Evolutionary conservation across 176 grass and related monocot species (phyloP).

Genomic region (Aegilops sharonensis): DNA sequence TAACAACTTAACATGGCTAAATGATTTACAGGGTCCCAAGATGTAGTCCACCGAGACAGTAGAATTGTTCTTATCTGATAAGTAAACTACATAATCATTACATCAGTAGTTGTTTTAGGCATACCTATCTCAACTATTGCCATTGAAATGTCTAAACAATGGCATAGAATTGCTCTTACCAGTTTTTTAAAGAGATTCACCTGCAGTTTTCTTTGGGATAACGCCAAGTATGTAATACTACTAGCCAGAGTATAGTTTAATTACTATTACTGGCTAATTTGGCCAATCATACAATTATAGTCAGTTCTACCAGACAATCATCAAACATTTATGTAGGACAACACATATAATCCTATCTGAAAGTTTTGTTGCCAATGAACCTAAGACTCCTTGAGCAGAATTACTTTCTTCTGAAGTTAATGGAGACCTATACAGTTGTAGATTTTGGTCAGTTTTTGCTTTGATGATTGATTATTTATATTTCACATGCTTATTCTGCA

Average conservation of each 20-base stretch:
- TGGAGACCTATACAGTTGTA: background rate
- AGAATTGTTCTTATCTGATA: background rate
- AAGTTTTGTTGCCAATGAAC: background rate
- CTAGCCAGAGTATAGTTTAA: background rate
- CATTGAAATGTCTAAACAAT: background rate
- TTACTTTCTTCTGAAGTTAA: background rate
- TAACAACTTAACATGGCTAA: background rate
- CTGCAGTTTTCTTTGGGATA: background rate
- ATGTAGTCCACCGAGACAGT: background rate
- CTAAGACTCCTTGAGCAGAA: background rate
- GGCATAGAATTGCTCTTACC: background rate
- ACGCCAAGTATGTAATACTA: background rate
- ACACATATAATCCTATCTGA: background rate
- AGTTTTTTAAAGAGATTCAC: too few species aligned
- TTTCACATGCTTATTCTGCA: background rate
- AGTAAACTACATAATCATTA: background rate
- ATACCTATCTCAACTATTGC: background rate
- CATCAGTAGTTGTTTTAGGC: background rate
- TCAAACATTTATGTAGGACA: background rate
- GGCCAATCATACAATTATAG: background rate
- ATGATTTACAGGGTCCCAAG: background rate
- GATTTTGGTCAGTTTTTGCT: background rate
- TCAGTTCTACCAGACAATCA: background rate
- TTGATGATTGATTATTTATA: background rate
- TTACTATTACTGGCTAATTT: background rate